Conservation (phyloP, 23 red algal genomes). For the Gracilaria caudata region DNA sequence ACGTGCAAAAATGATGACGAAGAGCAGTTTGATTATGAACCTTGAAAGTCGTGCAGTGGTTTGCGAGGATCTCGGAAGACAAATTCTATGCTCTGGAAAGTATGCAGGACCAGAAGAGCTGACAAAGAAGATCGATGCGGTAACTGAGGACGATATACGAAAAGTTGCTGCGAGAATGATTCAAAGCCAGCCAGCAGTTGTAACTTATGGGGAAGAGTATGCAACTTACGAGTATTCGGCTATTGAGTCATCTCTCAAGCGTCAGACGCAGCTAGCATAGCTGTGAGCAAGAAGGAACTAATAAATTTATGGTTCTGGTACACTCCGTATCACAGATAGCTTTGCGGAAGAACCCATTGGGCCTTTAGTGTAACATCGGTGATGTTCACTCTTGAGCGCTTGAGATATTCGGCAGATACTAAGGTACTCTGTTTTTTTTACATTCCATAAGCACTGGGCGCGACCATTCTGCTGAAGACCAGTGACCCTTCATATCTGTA, state of each 20-base stretch:
- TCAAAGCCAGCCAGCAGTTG: conserved; percentile 70
- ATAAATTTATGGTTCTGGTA: no score
- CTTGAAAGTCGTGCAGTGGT: conserved; percentile 88
- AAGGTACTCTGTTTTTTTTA: no score
- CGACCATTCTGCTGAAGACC: no score
- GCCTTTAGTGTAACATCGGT: no score
- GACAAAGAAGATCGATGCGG: conserved; percentile 69
- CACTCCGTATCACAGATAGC: no score
- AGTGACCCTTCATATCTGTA: no score
- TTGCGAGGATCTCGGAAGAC: conserved; percentile 94
- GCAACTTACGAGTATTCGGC: conserved; percentile 75
- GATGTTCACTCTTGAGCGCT: no score
- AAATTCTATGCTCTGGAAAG: conserved; percentile 80
- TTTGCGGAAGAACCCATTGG: no score
- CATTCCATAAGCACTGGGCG: no score
- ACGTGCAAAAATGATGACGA: conserved; percentile 93
- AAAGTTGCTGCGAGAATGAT: conserved; percentile 68
- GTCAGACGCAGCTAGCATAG: conserved; percentile 37
- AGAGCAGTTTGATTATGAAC: conserved; percentile 89
- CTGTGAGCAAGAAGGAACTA: background rate
- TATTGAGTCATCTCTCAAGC: conserved; percentile 68
- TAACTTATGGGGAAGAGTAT: conserved; percentile 84
- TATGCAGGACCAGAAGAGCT: conserved; percentile 76
- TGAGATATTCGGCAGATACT: no score
- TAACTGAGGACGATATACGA: conserved; percentile 83